These are phyloP conservation scores for Pythium graminicola DNA, from an alignment of 352 stramenopile species.

Conservation along the genomic window DNA sequence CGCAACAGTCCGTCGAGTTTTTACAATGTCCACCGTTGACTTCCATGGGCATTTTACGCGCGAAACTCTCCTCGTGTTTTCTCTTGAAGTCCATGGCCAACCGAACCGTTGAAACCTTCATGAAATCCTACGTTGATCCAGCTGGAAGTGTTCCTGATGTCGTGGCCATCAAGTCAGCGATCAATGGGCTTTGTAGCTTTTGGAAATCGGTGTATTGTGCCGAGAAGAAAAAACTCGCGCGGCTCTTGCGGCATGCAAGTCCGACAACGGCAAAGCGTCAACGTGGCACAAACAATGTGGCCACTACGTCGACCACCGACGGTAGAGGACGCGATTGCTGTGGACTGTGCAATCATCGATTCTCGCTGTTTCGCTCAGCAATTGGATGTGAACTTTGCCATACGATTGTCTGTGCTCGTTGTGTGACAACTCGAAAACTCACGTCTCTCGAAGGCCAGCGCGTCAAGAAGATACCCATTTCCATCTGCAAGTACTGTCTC, in stretches of 20 bases:
- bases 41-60: conserved; percentile 6
- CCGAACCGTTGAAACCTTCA: conserved; percentile 25
- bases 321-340: conserved; percentile 1
- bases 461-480: background rate
- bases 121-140: conserved; percentile 20
- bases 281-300: too few relatives aligned
- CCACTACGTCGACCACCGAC: background rate
- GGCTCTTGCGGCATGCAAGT: background rate
- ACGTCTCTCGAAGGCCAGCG: background rate
- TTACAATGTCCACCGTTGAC: conserved; percentile 6
- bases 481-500: conserved; percentile 16
- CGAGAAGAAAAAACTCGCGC: conserved; percentile 33
- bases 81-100: conserved; percentile 14
- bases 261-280: too few relatives aligned
- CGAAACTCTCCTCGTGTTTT: conserved; percentile 14
- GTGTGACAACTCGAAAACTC: conserved; percentile 7
- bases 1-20: conserved; percentile 35
- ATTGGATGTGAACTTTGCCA: conserved; percentile 6
- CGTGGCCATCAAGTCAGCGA: conserved; percentile 22
- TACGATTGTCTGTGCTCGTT: background rate
- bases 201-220: conserved; percentile 25
- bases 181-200: conserved; percentile 19
- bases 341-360: background rate
- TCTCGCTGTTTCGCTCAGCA: background rate
- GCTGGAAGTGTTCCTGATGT: conserved; percentile 16